These are phyloP conservation scores for Cucurbita maxima DNA, from an alignment of 306 rosid genomes.

Conservation along the genomic window DNA sequence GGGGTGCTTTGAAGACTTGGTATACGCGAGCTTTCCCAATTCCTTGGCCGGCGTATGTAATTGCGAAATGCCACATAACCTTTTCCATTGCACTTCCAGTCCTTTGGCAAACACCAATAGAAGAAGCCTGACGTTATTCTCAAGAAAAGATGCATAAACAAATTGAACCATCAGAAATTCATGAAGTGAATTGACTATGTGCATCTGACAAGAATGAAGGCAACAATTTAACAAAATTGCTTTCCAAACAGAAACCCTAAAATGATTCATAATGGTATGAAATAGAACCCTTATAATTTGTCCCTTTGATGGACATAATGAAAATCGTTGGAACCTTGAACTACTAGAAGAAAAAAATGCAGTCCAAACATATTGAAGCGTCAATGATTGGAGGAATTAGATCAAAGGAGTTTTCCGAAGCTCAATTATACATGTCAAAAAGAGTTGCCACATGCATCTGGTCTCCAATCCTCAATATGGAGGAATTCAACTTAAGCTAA, in stretches of 20 bases:
- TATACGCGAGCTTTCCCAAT: slow-evolving; percentile 48
- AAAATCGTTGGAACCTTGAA: background rate
- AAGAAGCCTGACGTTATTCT: background rate
- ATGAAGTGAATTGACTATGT: background rate
- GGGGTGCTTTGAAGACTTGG: slow-evolving; percentile 81
- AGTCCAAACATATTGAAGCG: too few species aligned
- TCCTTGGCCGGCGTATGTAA: slow-evolving; percentile 54
- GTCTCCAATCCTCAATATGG: too few species aligned
- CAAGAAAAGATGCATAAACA: background rate
- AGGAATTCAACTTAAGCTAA: too few species aligned
- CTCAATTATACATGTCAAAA: too few species aligned
- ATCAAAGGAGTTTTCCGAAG: too few species aligned
- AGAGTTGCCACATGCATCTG: too few species aligned
- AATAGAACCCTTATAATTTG: background rate
- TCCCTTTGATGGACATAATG: background rate
- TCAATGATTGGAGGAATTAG: too few species aligned
- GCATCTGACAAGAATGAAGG: background rate
- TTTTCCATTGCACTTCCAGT: slow-evolving; percentile 86
- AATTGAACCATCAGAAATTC: background rate
- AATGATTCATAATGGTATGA: background rate
- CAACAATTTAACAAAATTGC: background rate
- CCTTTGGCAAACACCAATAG: slow-evolving; percentile 26
- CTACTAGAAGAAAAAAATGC: background rate
- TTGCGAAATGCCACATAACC: slow-evolving; percentile 83
- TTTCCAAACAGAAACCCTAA: background rate